A percentile compares a stretch with the other conserved stretches of the same genome.
phyloP scores from a whole-genome alignment of 1,139 yeast genomes.

The Candida freyschussii region DNA sequence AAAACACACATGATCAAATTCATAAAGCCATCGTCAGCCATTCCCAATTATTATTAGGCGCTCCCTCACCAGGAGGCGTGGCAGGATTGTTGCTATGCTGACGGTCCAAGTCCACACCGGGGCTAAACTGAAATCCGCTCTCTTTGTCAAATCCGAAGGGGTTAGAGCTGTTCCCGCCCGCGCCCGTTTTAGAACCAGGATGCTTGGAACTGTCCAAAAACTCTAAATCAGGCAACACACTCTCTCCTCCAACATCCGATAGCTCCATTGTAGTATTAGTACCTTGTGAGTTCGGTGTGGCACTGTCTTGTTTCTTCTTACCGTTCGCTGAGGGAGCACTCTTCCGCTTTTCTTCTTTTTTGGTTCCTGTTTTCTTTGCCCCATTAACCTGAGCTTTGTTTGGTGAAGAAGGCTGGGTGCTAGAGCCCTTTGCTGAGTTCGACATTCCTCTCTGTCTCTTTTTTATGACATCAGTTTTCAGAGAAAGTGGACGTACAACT shows the following conservation, averaged over 20 bases:
- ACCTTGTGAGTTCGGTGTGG: too few species aligned
- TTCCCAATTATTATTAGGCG: slow-evolving; percentile 25
- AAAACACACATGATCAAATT: too few species aligned
- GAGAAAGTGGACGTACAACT: slow-evolving; percentile 82
- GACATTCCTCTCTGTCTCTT: slow-evolving; percentile 47
- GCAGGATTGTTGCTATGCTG: slow-evolving; percentile 2
- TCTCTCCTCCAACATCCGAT: too few species aligned
- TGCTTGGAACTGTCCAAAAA: too few species aligned
- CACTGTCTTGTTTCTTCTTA: slow-evolving; percentile 1
- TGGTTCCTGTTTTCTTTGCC: slow-evolving; percentile 3
- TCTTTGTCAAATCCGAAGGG: slow-evolving; percentile 11
- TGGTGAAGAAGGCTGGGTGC: slow-evolving; percentile 15
- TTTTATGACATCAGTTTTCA: slow-evolving; percentile 90
- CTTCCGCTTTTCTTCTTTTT: slow-evolving; percentile 9
- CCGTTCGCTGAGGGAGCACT: slow-evolving; percentile 3
- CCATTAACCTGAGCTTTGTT: slow-evolving; percentile 1
- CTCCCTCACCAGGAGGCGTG: slow-evolving; percentile 12
- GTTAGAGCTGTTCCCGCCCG: too few species aligned
- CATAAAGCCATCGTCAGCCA: slow-evolving; percentile 26
- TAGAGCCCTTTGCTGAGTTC: slow-evolving; percentile 10
- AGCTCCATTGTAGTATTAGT: not conserved
- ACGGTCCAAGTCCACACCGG: slow-evolving; percentile 11
- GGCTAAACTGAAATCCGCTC: slow-evolving; percentile 11
- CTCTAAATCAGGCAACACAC: too few species aligned
- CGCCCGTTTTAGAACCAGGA: too few species aligned